phyloP scores from a whole-genome alignment of 768 basidiomycete species.

The Clavulina sp. region DNA sequence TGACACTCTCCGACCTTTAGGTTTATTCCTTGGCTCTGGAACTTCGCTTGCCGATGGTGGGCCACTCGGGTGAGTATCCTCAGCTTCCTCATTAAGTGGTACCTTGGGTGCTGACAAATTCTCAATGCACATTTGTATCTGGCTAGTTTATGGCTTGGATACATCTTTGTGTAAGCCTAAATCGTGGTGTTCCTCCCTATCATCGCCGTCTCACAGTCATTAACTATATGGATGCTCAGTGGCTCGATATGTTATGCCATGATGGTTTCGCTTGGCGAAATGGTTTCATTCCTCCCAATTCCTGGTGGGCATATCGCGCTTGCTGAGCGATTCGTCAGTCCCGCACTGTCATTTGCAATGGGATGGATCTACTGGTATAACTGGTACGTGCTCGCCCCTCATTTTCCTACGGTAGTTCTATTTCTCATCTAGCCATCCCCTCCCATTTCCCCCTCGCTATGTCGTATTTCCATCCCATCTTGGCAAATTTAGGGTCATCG shows the following conservation, averaged over 20 bases:
- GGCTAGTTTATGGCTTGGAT: conserved; percentile 3
- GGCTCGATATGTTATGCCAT: conserved; percentile 34
- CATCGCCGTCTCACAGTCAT: too few relatives aligned
- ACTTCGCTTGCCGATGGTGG: conserved; percentile 7
- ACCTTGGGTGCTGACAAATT: not conserved
- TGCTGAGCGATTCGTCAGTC: conserved; percentile 67
- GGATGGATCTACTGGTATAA: conserved; percentile 17
- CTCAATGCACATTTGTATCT: not conserved
- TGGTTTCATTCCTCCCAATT: conserved; percentile 63
- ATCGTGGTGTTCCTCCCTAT: not conserved
- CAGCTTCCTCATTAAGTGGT: too few relatives aligned
- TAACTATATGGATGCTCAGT: too few relatives aligned
- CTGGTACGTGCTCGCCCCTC: conserved; percentile 14
- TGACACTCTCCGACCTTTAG: not conserved
- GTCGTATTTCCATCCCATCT: conserved; percentile 22
- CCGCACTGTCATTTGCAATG: conserved; percentile 41
- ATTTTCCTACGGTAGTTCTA: not conserved
- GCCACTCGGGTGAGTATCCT: conserved; percentile 9
- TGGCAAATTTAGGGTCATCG: conserved; percentile 9
- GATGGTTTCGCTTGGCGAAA: conserved; percentile 32
- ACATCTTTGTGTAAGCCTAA: too few relatives aligned
- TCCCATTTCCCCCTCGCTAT: not conserved
- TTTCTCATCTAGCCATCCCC: not conserved
- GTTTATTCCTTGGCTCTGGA: conserved; percentile 11
- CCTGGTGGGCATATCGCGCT: conserved; percentile 37